A percentile compares a stretch with the other conserved stretches of the same genome.
phyloP scores from a whole-genome alignment of 2,329 filamentous ascomycete genomes.

The Pseudogymnoascus sp. region DNA sequence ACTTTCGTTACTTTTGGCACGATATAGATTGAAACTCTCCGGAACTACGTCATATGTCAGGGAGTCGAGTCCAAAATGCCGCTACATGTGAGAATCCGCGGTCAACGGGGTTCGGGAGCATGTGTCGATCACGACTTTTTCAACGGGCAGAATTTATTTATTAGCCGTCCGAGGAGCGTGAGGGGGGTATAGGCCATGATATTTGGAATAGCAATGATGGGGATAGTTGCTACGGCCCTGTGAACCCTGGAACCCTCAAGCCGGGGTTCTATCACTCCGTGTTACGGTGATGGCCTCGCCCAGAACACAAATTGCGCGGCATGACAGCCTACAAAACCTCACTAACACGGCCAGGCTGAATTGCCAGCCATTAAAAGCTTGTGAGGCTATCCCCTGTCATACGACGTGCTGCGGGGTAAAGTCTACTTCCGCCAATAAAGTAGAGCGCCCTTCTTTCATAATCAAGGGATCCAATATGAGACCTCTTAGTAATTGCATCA shows the following conservation, averaged over 20 bases:
- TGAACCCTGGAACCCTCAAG: background rate
- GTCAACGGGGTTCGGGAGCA: background rate
- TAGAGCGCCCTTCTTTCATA: background rate
- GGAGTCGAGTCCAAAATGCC: background rate
- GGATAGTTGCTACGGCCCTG: background rate
- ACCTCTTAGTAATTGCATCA: background rate
- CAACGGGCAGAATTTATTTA: background rate
- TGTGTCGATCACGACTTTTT: conserved; percentile 8
- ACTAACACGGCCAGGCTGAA: background rate
- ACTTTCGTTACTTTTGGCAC: background rate
- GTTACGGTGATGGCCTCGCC: background rate
- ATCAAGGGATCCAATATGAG: background rate
- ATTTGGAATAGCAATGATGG: background rate
- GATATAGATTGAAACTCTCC: background rate
- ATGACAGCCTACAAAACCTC: background rate
- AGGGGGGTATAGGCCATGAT: background rate
- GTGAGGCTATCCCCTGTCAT: background rate
- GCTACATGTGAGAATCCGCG: conserved; percentile 9
- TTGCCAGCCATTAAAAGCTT: background rate
- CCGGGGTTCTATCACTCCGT: background rate
- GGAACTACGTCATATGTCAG: background rate
- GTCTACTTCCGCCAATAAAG: background rate
- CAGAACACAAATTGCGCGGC: background rate
- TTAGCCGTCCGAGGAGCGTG: background rate
- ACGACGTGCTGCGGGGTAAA: conserved; percentile 5